phyloP scores from a whole-genome alignment of 495 filamentous ascomycete genomes.

The Aspergillus biplanus region DNA sequence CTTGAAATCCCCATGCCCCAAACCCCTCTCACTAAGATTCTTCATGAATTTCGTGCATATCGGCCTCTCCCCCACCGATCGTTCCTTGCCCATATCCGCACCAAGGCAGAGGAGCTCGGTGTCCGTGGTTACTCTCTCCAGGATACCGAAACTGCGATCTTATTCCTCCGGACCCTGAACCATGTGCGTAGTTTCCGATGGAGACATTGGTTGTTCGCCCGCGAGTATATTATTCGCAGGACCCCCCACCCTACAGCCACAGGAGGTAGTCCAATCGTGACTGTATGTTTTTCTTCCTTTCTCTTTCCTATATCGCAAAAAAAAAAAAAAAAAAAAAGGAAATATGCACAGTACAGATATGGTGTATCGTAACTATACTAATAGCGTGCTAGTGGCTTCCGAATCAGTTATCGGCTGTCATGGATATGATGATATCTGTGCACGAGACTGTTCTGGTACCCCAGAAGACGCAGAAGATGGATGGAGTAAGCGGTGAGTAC shows the following conservation, averaged over 20 bases:
- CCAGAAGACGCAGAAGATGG: slow-evolving; percentile 30
- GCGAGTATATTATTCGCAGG: slow-evolving; percentile 88
- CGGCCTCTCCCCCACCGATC: slow-evolving; percentile 82
- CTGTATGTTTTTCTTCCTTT: slow-evolving; percentile 46
- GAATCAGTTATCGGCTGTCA: slow-evolving; percentile 78
- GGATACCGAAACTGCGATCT: slow-evolving; percentile 52
- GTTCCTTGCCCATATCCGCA: slow-evolving; percentile 74
- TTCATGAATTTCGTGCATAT: slow-evolving; percentile 83
- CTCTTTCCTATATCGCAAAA: background rate
- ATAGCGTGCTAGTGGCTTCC: slow-evolving; percentile 67
- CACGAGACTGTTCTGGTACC: slow-evolving; percentile 55
- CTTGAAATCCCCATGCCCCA: slow-evolving; percentile 78
- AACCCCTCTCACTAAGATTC: slow-evolving; percentile 82
- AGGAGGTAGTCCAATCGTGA: slow-evolving; percentile 89
- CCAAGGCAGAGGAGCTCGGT: slow-evolving; percentile 55
- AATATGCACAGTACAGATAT: background rate
- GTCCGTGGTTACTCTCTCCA: slow-evolving; percentile 65
- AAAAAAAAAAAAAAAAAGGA: slow-evolving; percentile 1
- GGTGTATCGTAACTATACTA: background rate
- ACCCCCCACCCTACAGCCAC: slow-evolving; percentile 86
- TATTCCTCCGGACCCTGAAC: slow-evolving; percentile 75
- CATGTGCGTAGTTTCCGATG: slow-evolving; percentile 90
- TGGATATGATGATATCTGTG: slow-evolving; percentile 72
- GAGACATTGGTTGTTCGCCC: slow-evolving; percentile 93
- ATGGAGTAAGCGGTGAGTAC: slow-evolving; percentile 14